Evolutionary conservation across 169 alveolate species (phyloP).

Genomic region (Plasmodium chabaudi): DNA sequence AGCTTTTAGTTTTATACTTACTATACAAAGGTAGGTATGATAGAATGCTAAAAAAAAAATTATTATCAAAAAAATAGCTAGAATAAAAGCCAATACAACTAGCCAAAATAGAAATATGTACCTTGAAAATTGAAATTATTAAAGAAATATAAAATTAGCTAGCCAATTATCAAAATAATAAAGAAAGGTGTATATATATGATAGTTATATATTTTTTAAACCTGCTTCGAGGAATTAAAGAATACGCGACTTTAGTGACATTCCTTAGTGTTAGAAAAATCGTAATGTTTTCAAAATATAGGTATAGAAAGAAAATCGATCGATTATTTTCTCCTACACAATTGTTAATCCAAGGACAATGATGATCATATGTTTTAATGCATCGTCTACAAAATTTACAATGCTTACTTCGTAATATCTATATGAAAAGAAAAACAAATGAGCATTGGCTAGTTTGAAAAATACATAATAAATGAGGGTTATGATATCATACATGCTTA

Average conservation of each 20-base stretch:
- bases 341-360: constrained; percentile 63
- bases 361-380: constrained; percentile 53
- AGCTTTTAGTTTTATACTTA: not conserved
- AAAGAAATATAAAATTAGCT: too few species aligned
- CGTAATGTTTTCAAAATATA: constrained; percentile 32
- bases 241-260: not conserved
- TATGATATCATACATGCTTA: not conserved
- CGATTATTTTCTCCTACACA: constrained; percentile 68
- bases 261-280: constrained; percentile 11
- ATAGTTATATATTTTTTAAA: too few species aligned
- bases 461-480: not conserved
- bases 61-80: not conserved
- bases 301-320: constrained; percentile 12
- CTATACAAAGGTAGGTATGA: not conserved
- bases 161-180: too few species aligned
- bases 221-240: not conserved
- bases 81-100: not conserved
- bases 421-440: not conserved
- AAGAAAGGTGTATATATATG: too few species aligned
- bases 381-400: constrained; percentile 31
- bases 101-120: not conserved
- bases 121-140: not conserved
- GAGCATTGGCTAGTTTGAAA: not conserved
- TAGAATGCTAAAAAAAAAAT: not conserved
- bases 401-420: constrained; percentile 39